These are phyloP conservation scores for Pholiota molesta DNA, from an alignment of 768 basidiomycete genomes.

Conservation along the genomic window DNA sequence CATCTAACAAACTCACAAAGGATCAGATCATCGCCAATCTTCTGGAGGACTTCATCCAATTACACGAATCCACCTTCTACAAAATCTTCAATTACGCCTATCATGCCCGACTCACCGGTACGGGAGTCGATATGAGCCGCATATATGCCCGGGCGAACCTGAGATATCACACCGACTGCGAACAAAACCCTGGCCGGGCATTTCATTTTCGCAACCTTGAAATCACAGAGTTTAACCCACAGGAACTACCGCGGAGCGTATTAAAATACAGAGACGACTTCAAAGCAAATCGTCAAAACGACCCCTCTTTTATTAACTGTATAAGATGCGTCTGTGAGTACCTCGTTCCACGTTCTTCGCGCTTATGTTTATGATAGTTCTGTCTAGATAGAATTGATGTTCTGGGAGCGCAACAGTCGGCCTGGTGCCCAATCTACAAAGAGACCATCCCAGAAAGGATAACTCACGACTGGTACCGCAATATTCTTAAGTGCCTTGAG, in stretches of 20 bases:
- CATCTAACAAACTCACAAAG: background rate
- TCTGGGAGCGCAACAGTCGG: background rate
- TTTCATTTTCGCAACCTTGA: background rate
- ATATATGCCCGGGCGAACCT: background rate
- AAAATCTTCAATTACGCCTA: constrained; percentile 1
- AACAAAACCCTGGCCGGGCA: background rate
- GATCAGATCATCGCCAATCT: constrained; percentile 1
- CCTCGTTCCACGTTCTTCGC: background rate
- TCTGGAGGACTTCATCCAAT: background rate
- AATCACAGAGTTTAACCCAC: background rate
- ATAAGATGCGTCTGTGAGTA: constrained; percentile 5
- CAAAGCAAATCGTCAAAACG: constrained; percentile 2
- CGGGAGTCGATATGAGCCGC: background rate
- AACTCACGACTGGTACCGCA: background rate
- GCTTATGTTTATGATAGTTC: background rate
- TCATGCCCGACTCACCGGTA: background rate
- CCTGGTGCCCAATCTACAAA: background rate
- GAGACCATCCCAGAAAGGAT: background rate
- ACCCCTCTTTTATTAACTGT: background rate
- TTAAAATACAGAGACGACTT: constrained; percentile 3
- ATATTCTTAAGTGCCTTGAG: background rate
- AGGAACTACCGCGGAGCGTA: background rate
- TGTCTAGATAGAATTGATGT: background rate
- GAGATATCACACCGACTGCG: constrained; percentile 1
- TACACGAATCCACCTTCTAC: constrained; percentile 4